A percentile compares a stretch with the other conserved stretches of the same genome.
Conservation (phyloP, 2,329 filamentous ascomycete species). For the Xylaria sp. region DNA sequence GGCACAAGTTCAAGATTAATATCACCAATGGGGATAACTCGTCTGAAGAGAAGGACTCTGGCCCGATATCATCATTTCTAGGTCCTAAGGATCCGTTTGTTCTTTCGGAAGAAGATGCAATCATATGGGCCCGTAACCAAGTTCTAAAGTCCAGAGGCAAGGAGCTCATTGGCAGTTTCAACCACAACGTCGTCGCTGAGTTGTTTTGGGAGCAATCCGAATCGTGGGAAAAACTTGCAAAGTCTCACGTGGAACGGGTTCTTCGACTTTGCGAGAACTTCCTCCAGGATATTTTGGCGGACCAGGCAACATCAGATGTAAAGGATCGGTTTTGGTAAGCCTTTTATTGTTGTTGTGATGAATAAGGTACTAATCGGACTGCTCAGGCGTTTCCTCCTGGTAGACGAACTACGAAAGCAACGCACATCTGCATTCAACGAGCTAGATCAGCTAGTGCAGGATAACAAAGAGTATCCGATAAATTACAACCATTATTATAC, state of each 20-base stretch:
- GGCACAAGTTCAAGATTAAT: slow-evolving; percentile 47
- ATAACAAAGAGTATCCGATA: background rate
- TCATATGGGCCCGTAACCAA: slow-evolving; percentile 20
- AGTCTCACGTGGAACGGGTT: slow-evolving; percentile 30
- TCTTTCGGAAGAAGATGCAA: slow-evolving; percentile 17
- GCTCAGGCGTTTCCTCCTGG: slow-evolving; percentile 11
- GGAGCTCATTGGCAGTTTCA: slow-evolving; percentile 53
- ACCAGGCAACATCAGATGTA: slow-evolving; percentile 2
- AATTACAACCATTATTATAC: slow-evolving; percentile 19
- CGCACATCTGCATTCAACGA: background rate
- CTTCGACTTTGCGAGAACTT: slow-evolving; percentile 22
- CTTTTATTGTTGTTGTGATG: background rate
- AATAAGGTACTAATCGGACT: background rate
- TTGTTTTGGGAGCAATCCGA: slow-evolving; percentile 54
- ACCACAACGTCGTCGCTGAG: slow-evolving; percentile 52
- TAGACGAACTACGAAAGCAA: slow-evolving; percentile 1
- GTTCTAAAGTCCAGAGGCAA: slow-evolving; percentile 43
- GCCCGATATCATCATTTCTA: slow-evolving; percentile 35
- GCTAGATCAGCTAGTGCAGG: too few species aligned
- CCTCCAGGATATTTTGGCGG: slow-evolving; percentile 9
- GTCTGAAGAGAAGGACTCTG: background rate
- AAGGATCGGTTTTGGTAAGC: slow-evolving; percentile 11
- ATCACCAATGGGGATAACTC: slow-evolving; percentile 7
- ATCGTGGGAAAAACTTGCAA: slow-evolving; percentile 49
- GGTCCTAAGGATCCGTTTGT: background rate